These are phyloP conservation scores for Paraphysoderma sedebokerense DNA, from an alignment of 371 early-diverging fungal species.

Conservation along the genomic window DNA sequence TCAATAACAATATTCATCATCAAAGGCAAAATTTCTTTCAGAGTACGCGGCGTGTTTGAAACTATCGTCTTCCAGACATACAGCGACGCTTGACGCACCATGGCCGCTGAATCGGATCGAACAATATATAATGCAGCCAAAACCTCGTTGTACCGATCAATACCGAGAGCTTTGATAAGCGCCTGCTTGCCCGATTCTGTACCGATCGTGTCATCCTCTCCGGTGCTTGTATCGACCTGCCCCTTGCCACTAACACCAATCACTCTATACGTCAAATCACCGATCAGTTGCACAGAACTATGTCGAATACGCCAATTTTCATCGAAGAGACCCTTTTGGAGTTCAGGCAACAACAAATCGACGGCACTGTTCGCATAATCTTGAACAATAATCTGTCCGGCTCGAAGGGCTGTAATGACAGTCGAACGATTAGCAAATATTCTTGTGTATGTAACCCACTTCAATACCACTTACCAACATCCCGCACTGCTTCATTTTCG, in stretches of 20 bases:
- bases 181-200: too few species aligned
- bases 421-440: too few species aligned
- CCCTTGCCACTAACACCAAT: slow-evolving; percentile 56
- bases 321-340: slow-evolving; percentile 77
- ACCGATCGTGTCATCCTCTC: too few species aligned
- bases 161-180: slow-evolving; percentile 65
- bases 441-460: too few species aligned
- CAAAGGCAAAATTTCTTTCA: slow-evolving; percentile 77
- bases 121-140: slow-evolving; percentile 85
- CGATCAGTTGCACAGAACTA: slow-evolving; percentile 83
- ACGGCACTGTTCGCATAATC: slow-evolving; percentile 42
- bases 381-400: slow-evolving; percentile 3
- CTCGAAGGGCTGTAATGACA: slow-evolving; percentile 1
- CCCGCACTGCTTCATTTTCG: slow-evolving; percentile 86
- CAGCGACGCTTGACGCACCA: slow-evolving; percentile 77
- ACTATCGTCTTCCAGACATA: slow-evolving; percentile 92
- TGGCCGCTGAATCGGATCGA: slow-evolving; percentile 50
- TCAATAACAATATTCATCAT: slow-evolving; percentile 76
- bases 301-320: slow-evolving; percentile 91
- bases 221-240: too few species aligned
- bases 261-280: slow-evolving; percentile 82
- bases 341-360: slow-evolving; percentile 75
- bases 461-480: too few species aligned
- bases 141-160: slow-evolving; percentile 69
- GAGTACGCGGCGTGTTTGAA: slow-evolving; percentile 85